These are phyloP conservation scores for Xylaria digitata DNA, from an alignment of 2,329 filamentous ascomycete species.

Conservation along the genomic window DNA sequence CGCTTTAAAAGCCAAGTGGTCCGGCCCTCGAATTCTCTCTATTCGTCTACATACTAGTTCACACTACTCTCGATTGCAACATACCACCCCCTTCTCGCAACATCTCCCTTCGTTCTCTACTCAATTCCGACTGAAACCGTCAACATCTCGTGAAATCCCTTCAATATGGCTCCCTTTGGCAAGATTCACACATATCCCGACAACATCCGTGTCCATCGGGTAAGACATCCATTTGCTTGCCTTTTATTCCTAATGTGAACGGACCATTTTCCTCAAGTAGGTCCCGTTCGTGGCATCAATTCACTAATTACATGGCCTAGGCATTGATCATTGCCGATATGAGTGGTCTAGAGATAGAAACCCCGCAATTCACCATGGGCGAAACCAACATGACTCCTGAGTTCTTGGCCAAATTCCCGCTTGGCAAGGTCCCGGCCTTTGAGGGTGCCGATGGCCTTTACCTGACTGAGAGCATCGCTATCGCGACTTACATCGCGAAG, in stretches of 20 bases:
- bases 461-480: conserved; percentile 60
- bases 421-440: conserved; percentile 63
- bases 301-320: conserved; percentile 42
- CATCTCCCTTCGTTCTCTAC: neutral
- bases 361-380: conserved; percentile 54
- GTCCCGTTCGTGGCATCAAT: neutral
- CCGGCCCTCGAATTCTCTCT: conserved; percentile 1
- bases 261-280: neutral
- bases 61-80: conserved; percentile 30
- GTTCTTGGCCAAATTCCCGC: conserved; percentile 62
- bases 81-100: conserved; percentile 25
- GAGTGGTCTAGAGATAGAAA: conserved; percentile 54
- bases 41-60: neutral
- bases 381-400: conserved; percentile 58
- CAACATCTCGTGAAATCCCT: neutral
- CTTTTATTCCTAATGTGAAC: neutral
- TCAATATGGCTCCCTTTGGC: conserved; percentile 55
- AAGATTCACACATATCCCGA: conserved; percentile 53
- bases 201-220: conserved; percentile 53
- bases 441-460: conserved; percentile 60
- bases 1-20: conserved; percentile 19
- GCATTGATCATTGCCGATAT: conserved; percentile 52
- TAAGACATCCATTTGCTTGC: conserved; percentile 42
- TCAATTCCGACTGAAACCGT: neutral
- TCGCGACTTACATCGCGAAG: conserved; percentile 59